phyloP scores from a whole-genome alignment of 768 basidiomycete species.

The Leccinum broughii region DNA sequence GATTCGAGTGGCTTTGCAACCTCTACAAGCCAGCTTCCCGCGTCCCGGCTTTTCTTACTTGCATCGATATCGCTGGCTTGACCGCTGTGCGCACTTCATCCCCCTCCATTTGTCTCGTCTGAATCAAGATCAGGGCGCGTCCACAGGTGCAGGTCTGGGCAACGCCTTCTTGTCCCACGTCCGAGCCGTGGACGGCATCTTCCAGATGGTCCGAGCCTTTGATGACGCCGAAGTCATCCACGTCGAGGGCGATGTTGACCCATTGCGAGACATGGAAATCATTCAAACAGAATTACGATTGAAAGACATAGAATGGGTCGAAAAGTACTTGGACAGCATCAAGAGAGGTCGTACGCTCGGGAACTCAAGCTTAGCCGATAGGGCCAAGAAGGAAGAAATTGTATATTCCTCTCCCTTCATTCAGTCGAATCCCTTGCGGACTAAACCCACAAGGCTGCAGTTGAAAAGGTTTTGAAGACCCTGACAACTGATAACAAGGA shows the following conservation, averaged over 20 bases:
- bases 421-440: constrained; percentile 11
- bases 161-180: constrained; percentile 98
- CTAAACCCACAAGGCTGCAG: constrained; percentile 56
- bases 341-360: constrained; percentile 78
- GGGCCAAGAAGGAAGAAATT: constrained; percentile 95
- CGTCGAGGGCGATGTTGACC: constrained; percentile 97
- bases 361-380: constrained; percentile 81
- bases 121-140: constrained; percentile 67
- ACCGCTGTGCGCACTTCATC: constrained; percentile 67
- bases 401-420: constrained; percentile 42
- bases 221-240: constrained; percentile 99
- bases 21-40: constrained; percentile 85
- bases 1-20: constrained; percentile 94
- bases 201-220: constrained; percentile 97
- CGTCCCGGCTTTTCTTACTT: constrained; percentile 93
- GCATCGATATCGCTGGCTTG: constrained; percentile 97
- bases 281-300: constrained; percentile 91
- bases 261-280: constrained; percentile 95
- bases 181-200: constrained; percentile 97
- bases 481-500: constrained; percentile 84
- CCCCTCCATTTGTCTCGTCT: constrained; percentile 13
- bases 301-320: constrained; percentile 99
- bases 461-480: constrained; percentile 82
- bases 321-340: constrained; percentile 80
- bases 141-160: constrained; percentile 96